Base-by-base conservation (phyloP, 495 filamentous ascomycete genomes). In the Astrocystis sublimbata region DNA sequence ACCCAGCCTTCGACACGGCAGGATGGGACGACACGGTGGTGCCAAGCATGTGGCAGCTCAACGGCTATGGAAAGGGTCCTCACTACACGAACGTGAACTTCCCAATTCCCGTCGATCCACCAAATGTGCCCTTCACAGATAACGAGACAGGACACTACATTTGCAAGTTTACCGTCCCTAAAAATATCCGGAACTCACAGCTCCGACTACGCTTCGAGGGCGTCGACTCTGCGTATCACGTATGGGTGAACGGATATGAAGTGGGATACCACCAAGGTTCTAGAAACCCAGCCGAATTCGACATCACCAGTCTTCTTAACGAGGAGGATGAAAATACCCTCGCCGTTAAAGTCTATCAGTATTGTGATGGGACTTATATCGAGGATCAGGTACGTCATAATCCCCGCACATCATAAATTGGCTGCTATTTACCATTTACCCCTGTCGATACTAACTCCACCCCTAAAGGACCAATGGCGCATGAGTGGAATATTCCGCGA, bases 121-220 rank as follows among this genome's bases (percentile, higher is more conserved):
- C 86, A 0, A 73, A 75, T 61, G 79, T 85, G 2, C 84, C 86
- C 0, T 74, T 75, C 4, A 75, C 81, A 10, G 74, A 81, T 19
- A 88, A 89, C 41, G 82, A 85, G 12, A 88, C 84, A 0, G 86
- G 87, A 2, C 81, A 79, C n/a, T 89, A 89, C 63, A 73, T 81
- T 12, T 78, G 77, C 17, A 75, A 73, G 6, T 88, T 89, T 57
- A 56, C 67, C 0, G 73, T 89, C 6, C 83, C 84, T 0, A 49
- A 71, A 12, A 51, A 50, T 4, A 73, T 76, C 31, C 72, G 71
- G 21, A 62, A 51, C 5, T 49, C 50, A n/a, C 82, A 86, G 59
- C 71, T 83, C n/a, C 76, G 85, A 23, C 67, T 89, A 33, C 78
- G 86, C 15, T 89, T 88, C 55, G 86, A 89, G 28, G 86, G 86